A percentile compares a stretch with the other conserved stretches of the same genome.
phyloP scores from a whole-genome alignment of 2,329 filamentous ascomycete genomes.

The Raffaelea deltoideospora region DNA sequence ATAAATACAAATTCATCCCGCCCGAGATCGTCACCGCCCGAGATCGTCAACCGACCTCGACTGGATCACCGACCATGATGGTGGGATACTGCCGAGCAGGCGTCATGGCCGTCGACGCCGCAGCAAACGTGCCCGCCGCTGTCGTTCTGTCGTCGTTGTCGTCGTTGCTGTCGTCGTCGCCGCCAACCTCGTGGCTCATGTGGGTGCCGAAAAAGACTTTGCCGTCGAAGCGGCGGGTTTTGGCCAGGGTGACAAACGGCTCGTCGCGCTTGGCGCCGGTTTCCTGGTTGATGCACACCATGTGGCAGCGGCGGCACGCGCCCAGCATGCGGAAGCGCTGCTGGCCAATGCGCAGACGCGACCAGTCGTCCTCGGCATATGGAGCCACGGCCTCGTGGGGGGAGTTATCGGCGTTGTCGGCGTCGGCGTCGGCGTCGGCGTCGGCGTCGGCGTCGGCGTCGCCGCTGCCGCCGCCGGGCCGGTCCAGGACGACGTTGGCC shows the following conservation, averaged over 20 bases:
- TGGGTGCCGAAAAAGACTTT: conserved; percentile 87
- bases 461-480: conserved; percentile 5
- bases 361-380: conserved; percentile 80
- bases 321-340: conserved; percentile 60
- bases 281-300: conserved; percentile 86
- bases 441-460: background rate
- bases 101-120: conserved; percentile 6
- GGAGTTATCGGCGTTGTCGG: too few relatives aligned
- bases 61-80: conserved; percentile 34
- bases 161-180: background rate
- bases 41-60: conserved; percentile 10
- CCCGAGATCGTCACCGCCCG: too few relatives aligned
- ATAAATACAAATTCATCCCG: too few relatives aligned
- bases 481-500: conserved; percentile 69
- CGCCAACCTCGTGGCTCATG: conserved; percentile 31
- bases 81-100: conserved; percentile 23
- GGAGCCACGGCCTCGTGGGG: conserved; percentile 1
- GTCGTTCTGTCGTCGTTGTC: conserved; percentile 14
- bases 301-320: conserved; percentile 78
- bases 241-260: conserved; percentile 76
- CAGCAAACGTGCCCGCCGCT: too few relatives aligned
- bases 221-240: conserved; percentile 68
- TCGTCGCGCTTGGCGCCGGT: conserved; percentile 67
- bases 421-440: too few relatives aligned
- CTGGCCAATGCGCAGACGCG: conserved; percentile 46